Conservation (phyloP, 2,329 filamentous ascomycete species). For the Phialophora chinensis region DNA sequence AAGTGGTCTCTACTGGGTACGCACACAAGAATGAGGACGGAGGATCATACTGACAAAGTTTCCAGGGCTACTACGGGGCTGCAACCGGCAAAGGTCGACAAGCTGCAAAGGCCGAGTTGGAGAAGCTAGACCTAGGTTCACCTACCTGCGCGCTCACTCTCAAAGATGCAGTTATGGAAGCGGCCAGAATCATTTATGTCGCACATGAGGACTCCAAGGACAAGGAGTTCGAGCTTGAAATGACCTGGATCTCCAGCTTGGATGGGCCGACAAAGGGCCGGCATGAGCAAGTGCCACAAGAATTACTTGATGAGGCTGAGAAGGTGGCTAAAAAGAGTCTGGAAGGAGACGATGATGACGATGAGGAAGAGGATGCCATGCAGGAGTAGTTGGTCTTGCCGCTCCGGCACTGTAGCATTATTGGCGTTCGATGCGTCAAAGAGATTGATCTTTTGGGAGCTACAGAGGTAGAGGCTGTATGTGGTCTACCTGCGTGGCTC, state of each 20-base stretch:
- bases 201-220: constrained; percentile 99
- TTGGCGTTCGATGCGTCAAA: constrained; percentile 28
- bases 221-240: constrained; percentile 99
- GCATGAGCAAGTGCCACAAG: constrained; percentile 91
- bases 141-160: constrained; percentile 72
- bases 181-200: constrained; percentile 94
- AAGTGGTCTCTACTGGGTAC: constrained; percentile 89
- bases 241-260: constrained; percentile 92
- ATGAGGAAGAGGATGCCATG: constrained; percentile 83
- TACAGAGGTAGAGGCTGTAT: constrained; percentile 2
- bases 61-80: constrained; percentile 89
- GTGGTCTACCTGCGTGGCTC: constrained; percentile 2
- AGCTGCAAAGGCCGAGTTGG: constrained; percentile 95
- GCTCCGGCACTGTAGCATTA: constrained; percentile 33
- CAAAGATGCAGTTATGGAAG: constrained; percentile 90
- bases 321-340: constrained; percentile 87
- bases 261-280: constrained; percentile 89
- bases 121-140: constrained; percentile 89
- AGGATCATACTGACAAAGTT: constrained; percentile 8
- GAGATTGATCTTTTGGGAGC: constrained; percentile 10
- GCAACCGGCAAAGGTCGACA: constrained; percentile 97
- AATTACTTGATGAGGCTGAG: constrained; percentile 89
- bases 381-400: constrained; percentile 68
- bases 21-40: constrained; percentile 34
- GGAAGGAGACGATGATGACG: constrained; percentile 82